Percentiles rank a stretch among this genome's conserved stretches.
These are phyloP conservation scores for Colletotrichum caudatum DNA, from an alignment of 2,329 filamentous ascomycete species.

Conservation along the genomic window DNA sequence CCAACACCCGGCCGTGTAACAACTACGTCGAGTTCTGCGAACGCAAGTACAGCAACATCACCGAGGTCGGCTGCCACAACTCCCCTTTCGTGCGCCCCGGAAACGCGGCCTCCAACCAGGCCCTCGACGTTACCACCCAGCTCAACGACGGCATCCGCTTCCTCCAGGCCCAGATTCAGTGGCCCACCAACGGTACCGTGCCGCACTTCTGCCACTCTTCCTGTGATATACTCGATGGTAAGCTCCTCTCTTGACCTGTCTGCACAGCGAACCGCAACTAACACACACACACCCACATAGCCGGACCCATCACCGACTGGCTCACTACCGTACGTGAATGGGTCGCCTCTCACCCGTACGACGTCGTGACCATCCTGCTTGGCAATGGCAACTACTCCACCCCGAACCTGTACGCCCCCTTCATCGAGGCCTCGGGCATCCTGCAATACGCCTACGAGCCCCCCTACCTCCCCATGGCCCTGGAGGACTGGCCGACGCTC, in stretches of 20 bases:
- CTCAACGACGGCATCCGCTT: constrained; percentile 81
- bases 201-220: constrained; percentile 87
- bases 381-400: constrained; percentile 83
- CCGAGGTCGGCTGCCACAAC: constrained; percentile 83
- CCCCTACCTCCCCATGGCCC: constrained; percentile 74
- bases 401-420: constrained; percentile 72
- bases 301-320: constrained; percentile 80
- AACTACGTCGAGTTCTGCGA: constrained; percentile 81
- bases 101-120: constrained; percentile 83
- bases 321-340: constrained; percentile 77
- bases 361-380: constrained; percentile 88
- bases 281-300: constrained; percentile 47
- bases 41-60: constrained; percentile 85
- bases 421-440: constrained; percentile 79
- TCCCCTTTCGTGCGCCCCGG: constrained; percentile 79
- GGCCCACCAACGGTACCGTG: constrained; percentile 59
- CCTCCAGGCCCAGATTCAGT: constrained; percentile 73
- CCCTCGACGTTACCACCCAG: constrained; percentile 74
- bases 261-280: constrained; percentile 8
- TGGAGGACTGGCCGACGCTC: constrained; percentile 86
- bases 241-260: background rate
- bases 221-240: constrained; percentile 79
- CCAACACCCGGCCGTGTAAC: constrained; percentile 85
- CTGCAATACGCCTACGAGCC: constrained; percentile 80
- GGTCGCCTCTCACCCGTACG: constrained; percentile 83